Percentiles rank a stretch among this genome's conserved stretches.
Conservation (phyloP, 1,139 yeast genomes). For the Entelexis paramagnoliae region DNA sequence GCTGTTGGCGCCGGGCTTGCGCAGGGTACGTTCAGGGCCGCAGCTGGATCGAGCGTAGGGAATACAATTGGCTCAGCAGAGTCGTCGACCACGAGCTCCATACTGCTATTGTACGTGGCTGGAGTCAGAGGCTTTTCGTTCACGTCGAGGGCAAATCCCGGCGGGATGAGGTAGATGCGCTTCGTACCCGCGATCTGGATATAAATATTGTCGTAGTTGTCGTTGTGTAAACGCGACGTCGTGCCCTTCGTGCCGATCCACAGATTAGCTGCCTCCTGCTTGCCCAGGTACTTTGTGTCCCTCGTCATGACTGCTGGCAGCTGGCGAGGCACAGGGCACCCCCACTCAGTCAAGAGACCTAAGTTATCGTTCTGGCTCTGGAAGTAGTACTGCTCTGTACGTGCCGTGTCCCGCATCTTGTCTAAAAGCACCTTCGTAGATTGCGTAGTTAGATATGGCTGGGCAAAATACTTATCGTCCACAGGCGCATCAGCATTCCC, state of each 20-base stretch:
- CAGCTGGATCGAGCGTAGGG: conserved; percentile 31
- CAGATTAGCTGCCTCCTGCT: conserved; percentile 33
- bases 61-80: conserved; percentile 25
- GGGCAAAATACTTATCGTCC: conserved; percentile 27
- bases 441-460: conserved; percentile 29
- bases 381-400: conserved; percentile 29
- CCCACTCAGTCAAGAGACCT: conserved; percentile 12
- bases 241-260: conserved; percentile 35
- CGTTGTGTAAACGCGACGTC: conserved; percentile 34
- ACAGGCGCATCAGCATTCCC: conserved; percentile 36
- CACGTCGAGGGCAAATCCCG: conserved; percentile 29
- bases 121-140: conserved; percentile 28
- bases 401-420: conserved; percentile 11
- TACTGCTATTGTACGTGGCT: conserved; percentile 26
- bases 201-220: conserved; percentile 35
- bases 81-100: conserved; percentile 12
- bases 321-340: conserved; percentile 22
- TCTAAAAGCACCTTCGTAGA: conserved; percentile 27
- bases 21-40: conserved; percentile 8
- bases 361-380: conserved; percentile 35
- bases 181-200: conserved; percentile 32
- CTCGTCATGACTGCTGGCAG: conserved; percentile 19
- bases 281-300: conserved; percentile 28
- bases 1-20: conserved; percentile 20
- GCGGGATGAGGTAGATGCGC: conserved; percentile 33